phyloP scores from a whole-genome alignment of 495 filamentous ascomycete species.

The Jackrogersella minutella region DNA sequence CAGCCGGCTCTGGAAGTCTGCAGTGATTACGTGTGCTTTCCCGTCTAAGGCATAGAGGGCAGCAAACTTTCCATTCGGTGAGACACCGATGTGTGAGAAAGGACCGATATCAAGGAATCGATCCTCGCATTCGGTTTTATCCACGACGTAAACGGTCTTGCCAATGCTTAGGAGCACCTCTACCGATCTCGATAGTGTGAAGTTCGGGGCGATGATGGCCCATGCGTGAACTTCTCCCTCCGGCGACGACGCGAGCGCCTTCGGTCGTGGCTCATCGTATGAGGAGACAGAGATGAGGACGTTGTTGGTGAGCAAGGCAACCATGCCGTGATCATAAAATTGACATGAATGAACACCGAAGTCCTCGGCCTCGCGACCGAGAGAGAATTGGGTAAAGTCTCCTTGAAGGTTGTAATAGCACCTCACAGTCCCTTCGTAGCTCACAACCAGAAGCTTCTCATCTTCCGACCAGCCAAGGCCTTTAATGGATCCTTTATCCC shows the following conservation, averaged over 20 bases:
- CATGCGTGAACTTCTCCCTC: constrained; percentile 85
- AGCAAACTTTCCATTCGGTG: constrained; percentile 87
- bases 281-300: constrained; percentile 83
- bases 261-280: constrained; percentile 91
- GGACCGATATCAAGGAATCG: constrained; percentile 88
- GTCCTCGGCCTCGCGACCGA: constrained; percentile 89
- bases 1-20: constrained; percentile 89
- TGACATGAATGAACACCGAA: constrained; percentile 84
- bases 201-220: constrained; percentile 86
- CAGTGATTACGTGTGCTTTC: constrained; percentile 90
- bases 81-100: constrained; percentile 88
- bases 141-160: constrained; percentile 84
- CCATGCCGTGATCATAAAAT: constrained; percentile 91
- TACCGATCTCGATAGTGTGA: constrained; percentile 92
- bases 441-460: constrained; percentile 88
- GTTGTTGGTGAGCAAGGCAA: constrained; percentile 92
- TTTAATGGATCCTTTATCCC: constrained; percentile 90
- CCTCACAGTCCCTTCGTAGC: constrained; percentile 87
- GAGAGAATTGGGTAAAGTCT: constrained; percentile 94
- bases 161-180: constrained; percentile 90
- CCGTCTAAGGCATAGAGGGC: constrained; percentile 86
- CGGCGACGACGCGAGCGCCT: constrained; percentile 78
- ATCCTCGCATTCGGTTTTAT: constrained; percentile 89
- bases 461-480: constrained; percentile 97
- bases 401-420: constrained; percentile 92